Conservation (phyloP, 1,284 basidiomycete species). For the Cryptococcus sp. region DNA sequence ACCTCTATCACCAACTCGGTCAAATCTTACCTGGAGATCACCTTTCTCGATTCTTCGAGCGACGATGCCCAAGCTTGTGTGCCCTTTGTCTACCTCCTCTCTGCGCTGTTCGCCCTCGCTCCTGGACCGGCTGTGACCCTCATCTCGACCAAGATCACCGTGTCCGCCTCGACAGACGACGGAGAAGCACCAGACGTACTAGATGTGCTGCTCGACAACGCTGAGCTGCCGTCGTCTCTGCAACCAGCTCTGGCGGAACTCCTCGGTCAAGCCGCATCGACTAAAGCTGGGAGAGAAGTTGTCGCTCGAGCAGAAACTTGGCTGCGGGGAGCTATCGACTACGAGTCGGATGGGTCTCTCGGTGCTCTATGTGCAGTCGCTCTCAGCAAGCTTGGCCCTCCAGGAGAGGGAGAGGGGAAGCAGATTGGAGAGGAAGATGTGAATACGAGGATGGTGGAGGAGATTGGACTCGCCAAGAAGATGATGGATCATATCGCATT, state of each 20-base stretch:
- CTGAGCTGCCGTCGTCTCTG: constrained; percentile 35
- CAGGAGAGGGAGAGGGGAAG: constrained; percentile 30
- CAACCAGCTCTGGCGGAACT: constrained; percentile 59
- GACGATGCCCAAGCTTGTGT: constrained; percentile 12
- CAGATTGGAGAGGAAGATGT: constrained; percentile 49
- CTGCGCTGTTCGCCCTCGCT: constrained; percentile 26
- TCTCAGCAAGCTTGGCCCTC: constrained; percentile 66
- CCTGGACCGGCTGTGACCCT: constrained; percentile 18
- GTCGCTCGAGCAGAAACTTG: constrained; percentile 50
- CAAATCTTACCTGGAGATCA: constrained; percentile 9
- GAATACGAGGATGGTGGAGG: constrained; percentile 30
- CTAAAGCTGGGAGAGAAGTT: constrained; percentile 62
- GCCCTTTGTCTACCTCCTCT: constrained; percentile 23
- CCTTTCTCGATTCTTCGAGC: constrained; percentile 4
- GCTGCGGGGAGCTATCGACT: constrained; percentile 45
- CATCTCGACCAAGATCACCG: constrained; percentile 17
- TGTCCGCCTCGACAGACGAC: background rate
- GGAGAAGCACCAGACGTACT: constrained; percentile 16
- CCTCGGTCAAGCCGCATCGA: constrained; percentile 63
- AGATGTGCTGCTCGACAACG: constrained; percentile 34
- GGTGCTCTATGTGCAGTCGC: constrained; percentile 65
- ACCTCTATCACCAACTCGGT: constrained; percentile 1
- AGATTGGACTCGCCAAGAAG: constrained; percentile 53
- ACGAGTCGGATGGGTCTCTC: constrained; percentile 43
- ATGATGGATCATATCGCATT: constrained; percentile 56